Evolutionary conservation across 345 rosid genomes (phyloP).

Genomic region (Salix purpurea): DNA sequence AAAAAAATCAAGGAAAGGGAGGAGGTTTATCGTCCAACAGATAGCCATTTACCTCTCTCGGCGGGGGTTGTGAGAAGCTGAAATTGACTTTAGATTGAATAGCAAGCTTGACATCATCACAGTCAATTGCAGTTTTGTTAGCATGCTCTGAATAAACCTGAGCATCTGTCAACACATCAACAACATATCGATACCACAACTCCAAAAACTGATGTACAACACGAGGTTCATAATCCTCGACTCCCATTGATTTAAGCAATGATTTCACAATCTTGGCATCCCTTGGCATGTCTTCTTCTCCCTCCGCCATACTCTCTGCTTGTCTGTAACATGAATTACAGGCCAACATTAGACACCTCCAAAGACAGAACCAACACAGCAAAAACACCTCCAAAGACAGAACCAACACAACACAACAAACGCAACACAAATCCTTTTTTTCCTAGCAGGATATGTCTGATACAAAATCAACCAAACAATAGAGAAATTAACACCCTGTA

Average conservation of each 20-base stretch:
- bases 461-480: neutral
- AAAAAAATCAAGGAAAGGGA: neutral
- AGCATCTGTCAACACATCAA: slow-evolving; percentile 74
- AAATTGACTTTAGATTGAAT: slow-evolving; percentile 82
- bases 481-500: neutral
- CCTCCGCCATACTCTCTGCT: slow-evolving; percentile 15
- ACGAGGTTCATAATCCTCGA: slow-evolving; percentile 86
- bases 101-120: slow-evolving; percentile 87
- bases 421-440: neutral
- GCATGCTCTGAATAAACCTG: slow-evolving; percentile 94
- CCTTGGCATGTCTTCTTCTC: slow-evolving; percentile 57
- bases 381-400: neutral
- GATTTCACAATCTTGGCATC: slow-evolving; percentile 83
- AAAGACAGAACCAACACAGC: neutral
- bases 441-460: neutral
- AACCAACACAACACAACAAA: neutral
- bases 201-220: slow-evolving; percentile 84
- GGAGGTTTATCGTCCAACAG: neutral
- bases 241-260: slow-evolving; percentile 85
- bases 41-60: slow-evolving; percentile 60
- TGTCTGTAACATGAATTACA: neutral
- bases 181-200: slow-evolving; percentile 86
- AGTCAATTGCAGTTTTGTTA: slow-evolving; percentile 64
- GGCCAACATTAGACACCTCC: slow-evolving; percentile 3
- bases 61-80: slow-evolving; percentile 94